These are phyloP conservation scores for Przewalskia tangutica DNA, from an alignment of 257 asterid species.

Conservation along the genomic window DNA sequence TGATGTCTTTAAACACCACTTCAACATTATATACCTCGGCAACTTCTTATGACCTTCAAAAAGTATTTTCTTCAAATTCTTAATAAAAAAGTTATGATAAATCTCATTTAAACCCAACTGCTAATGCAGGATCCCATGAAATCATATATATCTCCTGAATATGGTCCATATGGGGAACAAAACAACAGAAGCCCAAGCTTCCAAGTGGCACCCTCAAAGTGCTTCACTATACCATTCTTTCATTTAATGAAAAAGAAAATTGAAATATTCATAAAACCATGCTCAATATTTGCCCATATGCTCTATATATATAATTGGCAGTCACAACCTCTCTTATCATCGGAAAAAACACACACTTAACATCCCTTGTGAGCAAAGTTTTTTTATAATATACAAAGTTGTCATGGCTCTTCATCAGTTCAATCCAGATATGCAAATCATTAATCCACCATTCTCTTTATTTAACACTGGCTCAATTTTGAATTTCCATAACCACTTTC, in stretches of 20 bases:
- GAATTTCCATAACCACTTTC: slow-evolving; percentile 27
- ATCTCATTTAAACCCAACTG: background rate
- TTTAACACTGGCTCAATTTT: slow-evolving; percentile 34
- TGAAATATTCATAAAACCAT: background rate
- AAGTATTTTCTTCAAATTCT: background rate
- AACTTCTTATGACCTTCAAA: background rate
- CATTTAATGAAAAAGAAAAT: background rate
- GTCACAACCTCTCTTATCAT: background rate
- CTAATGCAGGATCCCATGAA: slow-evolving; percentile 4
- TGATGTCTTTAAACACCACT: background rate
- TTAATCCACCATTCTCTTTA: slow-evolving; percentile 18
- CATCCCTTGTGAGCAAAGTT: background rate
- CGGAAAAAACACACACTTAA: background rate
- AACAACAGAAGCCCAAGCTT: slow-evolving; percentile 16
- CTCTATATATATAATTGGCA: slow-evolving; percentile 7
- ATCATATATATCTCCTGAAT: slow-evolving; percentile 34
- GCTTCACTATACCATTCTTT: background rate
- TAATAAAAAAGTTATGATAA: background rate
- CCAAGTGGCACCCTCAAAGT: slow-evolving; percentile 29
- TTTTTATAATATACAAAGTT: background rate
- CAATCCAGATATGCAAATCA: slow-evolving; percentile 21
- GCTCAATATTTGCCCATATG: background rate
- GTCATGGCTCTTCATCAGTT: slow-evolving; percentile 30
- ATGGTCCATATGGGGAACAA: slow-evolving; percentile 25
- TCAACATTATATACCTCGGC: background rate